phyloP scores from a whole-genome alignment of 1,284 basidiomycete genomes.

The Somion occarium region DNA sequence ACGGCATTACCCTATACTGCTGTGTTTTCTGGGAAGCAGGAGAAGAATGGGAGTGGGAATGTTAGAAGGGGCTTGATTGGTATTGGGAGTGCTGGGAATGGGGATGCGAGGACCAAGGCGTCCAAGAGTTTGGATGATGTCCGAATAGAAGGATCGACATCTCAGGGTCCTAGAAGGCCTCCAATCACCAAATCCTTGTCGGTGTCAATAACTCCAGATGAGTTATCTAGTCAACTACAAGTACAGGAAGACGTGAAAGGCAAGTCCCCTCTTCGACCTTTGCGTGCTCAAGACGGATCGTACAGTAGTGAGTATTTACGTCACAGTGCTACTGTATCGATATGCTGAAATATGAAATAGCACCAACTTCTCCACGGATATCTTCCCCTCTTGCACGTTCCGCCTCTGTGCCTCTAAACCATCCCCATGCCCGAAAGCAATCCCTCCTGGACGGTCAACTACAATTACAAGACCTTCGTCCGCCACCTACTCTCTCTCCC shows the following conservation, averaged over 20 bases:
- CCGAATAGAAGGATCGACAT: neutral
- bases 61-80: constrained; percentile 29
- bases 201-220: constrained; percentile 45
- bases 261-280: constrained; percentile 15
- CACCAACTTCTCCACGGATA: constrained; percentile 24
- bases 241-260: constrained; percentile 14
- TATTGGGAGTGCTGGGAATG: constrained; percentile 4
- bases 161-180: constrained; percentile 31
- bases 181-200: constrained; percentile 51
- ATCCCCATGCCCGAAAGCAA: constrained; percentile 75
- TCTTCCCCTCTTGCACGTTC: constrained; percentile 50
- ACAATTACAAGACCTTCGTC: constrained; percentile 31
- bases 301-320: constrained; percentile 16
- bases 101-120: neutral
- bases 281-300: constrained; percentile 13
- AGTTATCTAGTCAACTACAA: constrained; percentile 23
- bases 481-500: constrained; percentile 30
- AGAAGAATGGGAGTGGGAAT: constrained; percentile 6
- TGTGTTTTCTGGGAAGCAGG: constrained; percentile 15
- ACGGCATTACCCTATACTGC: constrained; percentile 34
- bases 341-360: constrained; percentile 8
- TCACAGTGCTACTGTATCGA: neutral
- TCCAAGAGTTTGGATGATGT: constrained; percentile 4
- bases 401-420: constrained; percentile 49
- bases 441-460: constrained; percentile 58